phyloP scores from a whole-genome alignment of 768 basidiomycete genomes.

The Rhodotorula kratochvilovae region DNA sequence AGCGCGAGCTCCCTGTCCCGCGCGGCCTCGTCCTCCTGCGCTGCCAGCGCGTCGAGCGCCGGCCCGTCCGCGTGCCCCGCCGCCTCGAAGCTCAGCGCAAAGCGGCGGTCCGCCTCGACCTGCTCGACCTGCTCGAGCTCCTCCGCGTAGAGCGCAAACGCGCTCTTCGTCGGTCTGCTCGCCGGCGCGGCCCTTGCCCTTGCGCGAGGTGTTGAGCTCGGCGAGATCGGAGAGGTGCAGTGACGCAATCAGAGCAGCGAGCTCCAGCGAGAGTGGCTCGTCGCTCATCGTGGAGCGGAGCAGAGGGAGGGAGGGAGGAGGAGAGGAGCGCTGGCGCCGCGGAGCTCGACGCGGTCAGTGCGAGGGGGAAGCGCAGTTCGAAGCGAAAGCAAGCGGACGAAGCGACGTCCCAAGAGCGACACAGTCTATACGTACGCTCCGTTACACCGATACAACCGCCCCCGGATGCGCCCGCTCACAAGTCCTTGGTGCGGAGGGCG shows the following conservation, averaged over 20 bases:
- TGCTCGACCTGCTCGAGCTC: not conserved
- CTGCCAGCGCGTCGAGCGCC: not conserved
- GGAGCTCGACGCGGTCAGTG: too few relatives aligned
- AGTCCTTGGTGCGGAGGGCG: slow-evolving; percentile 32
- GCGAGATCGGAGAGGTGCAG: slow-evolving; percentile 5
- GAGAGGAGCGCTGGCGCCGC: too few relatives aligned
- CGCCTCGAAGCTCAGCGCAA: slow-evolving; percentile 3
- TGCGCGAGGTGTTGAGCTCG: not conserved
- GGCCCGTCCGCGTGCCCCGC: not conserved
- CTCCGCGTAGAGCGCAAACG: not conserved
- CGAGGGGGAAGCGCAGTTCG: too few relatives aligned
- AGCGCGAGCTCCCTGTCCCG: not conserved
- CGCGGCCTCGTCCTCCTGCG: not conserved
- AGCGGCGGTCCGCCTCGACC: not conserved
- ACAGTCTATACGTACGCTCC: not conserved
- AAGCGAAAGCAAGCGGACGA: too few relatives aligned
- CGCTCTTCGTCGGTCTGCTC: not conserved
- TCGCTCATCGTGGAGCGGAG: too few relatives aligned
- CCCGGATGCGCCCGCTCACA: not conserved
- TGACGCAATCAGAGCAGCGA: not conserved
- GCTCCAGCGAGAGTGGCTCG: not conserved
- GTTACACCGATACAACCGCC: not conserved
- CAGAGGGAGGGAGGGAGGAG: too few relatives aligned
- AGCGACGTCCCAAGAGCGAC: too few relatives aligned
- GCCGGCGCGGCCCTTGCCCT: not conserved